Evolutionary conservation across 192 early-diverging fungal species (phyloP).

Genomic region (Geosiphon pyriformis): DNA sequence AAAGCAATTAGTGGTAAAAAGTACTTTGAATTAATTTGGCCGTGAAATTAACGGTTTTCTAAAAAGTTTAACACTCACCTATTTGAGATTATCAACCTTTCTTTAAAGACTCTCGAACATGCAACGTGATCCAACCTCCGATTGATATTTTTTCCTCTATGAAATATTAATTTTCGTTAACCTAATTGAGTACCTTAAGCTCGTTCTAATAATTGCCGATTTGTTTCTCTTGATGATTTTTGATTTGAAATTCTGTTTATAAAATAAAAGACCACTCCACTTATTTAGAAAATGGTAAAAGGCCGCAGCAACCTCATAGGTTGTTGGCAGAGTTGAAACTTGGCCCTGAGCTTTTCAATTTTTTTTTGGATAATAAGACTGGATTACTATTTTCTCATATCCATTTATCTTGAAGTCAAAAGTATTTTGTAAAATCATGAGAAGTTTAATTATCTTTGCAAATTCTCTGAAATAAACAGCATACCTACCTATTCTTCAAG

Average conservation of each 20-base stretch:
- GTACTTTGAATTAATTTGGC: neutral
- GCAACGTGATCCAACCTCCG: neutral
- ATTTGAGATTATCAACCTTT: constrained; percentile 16
- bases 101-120: neutral
- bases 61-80: neutral
- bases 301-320: too few relatives aligned
- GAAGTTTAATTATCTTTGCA: neutral
- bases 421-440: neutral
- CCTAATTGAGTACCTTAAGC: neutral
- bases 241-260: neutral
- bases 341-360: constrained; percentile 41
- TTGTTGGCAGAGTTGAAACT: too few relatives aligned
- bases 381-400: constrained; percentile 43
- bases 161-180: neutral
- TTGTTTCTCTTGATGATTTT: neutral
- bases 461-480: neutral
- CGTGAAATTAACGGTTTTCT: neutral
- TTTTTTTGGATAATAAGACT: constrained; percentile 38
- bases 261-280: constrained; percentile 38
- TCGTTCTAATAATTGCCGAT: constrained; percentile 3
- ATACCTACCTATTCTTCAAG: constrained; percentile 24
- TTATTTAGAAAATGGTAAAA: too few relatives aligned
- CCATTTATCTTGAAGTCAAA: constrained; percentile 27
- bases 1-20: constrained; percentile 44
- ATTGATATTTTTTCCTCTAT: constrained; percentile 31